Base-by-base conservation (phyloP, 371 early-diverging fungal species). In the Apophysomyces trapeziformis region DNA sequence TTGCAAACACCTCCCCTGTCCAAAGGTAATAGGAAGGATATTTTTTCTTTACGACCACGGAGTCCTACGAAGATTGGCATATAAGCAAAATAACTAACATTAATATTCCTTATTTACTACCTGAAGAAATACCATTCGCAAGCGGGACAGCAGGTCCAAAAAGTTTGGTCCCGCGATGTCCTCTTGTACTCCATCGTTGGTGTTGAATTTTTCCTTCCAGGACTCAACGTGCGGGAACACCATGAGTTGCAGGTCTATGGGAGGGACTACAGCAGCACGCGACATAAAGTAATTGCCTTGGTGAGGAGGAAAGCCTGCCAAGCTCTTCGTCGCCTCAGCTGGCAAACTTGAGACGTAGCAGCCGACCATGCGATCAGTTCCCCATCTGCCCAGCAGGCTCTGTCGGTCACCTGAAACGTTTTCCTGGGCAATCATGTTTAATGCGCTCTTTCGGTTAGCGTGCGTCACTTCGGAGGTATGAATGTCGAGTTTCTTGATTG, bases 141-240 rank as follows among this genome's bases (percentile, higher is more conserved):
- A 43, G 7, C 63, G 11, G 14, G 26, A 5, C 38, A 68, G 60
- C 7, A 68, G 32, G 12, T 7, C 6, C 41, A 64, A 54, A 44
- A 68, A 60, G 21, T 57, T 60, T 4, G 64, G 60, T n/a, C 64
- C 64, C 12, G 61, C 64, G 16, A 60, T 57, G 18, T 64, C 68
- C 7, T 65, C 38, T 64, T 68, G 57, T 1, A 68, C 16, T 1
- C 21, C 35, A 3, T 45, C 37, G 0, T 38, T 6, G 1, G 54
- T 60, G 7, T 35, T 1, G 12, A 64, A 64, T 21, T 44, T 59
- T 21, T 64, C 44, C 14, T 56, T 47, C 60, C 64, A 68, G 11
- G 13, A 39, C 12, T 68, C 64, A 14, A 68, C 35, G 5, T 60
- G 7, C 8, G 60, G 56, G 9, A 68, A 68, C 1, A 68, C 38